These are phyloP conservation scores for Penicillium sp. DNA, from an alignment of 2,329 filamentous ascomycete species.

Conservation along the genomic window DNA sequence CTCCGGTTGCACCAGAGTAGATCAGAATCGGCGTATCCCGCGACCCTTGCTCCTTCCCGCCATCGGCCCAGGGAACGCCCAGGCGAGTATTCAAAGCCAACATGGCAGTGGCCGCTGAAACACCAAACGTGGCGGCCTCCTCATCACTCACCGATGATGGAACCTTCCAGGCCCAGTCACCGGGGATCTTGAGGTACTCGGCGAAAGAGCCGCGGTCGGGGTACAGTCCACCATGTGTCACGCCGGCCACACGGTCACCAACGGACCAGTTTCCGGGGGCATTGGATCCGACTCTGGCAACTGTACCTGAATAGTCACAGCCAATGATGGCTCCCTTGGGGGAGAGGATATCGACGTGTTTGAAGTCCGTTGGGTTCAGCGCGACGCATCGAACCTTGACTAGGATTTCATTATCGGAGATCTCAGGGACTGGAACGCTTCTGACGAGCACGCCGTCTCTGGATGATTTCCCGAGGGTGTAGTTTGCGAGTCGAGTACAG, in stretches of 20 bases:
- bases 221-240: slow-evolving; percentile 10
- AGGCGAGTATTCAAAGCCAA: slow-evolving; percentile 18
- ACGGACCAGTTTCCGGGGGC: slow-evolving; percentile 15
- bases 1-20: slow-evolving; percentile 11
- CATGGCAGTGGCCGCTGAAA: slow-evolving; percentile 18
- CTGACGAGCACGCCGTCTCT: slow-evolving; percentile 13
- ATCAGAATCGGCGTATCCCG: slow-evolving; percentile 10
- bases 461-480: background rate
- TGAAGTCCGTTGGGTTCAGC: slow-evolving; percentile 24
- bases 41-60: slow-evolving; percentile 6
- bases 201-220: slow-evolving; percentile 17
- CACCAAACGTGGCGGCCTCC: slow-evolving; percentile 29
- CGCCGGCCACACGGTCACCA: slow-evolving; percentile 17
- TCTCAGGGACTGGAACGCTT: slow-evolving; percentile 8
- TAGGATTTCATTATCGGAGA: slow-evolving; percentile 14
- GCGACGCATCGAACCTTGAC: slow-evolving; percentile 16
- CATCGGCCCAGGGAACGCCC: slow-evolving; percentile 28
- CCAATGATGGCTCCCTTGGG: slow-evolving; percentile 16
- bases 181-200: slow-evolving; percentile 37
- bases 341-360: slow-evolving; percentile 16
- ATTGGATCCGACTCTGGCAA: slow-evolving; percentile 14
- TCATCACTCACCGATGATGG: slow-evolving; percentile 31
- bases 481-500: slow-evolving; percentile 5
- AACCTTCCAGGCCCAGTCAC: slow-evolving; percentile 32
- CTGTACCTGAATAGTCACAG: slow-evolving; percentile 19